Evolutionary conservation across 306 rosid genomes (phyloP).

Genomic region (Lithocarpus polystachyus): DNA sequence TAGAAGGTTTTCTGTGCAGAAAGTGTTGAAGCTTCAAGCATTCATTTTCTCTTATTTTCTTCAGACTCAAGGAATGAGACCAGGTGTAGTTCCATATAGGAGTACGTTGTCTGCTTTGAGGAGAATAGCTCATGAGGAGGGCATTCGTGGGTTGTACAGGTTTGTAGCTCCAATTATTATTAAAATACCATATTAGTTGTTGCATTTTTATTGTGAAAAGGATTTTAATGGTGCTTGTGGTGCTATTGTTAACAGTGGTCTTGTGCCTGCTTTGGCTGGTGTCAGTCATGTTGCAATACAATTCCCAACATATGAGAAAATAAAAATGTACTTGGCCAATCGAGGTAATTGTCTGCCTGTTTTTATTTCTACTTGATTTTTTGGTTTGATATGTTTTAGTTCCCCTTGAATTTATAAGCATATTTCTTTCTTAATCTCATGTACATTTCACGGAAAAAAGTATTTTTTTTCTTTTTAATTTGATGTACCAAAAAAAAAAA

Average conservation of each 20-base stretch:
- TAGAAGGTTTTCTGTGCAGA: not conserved
- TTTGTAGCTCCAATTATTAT: slow-evolving; percentile 26
- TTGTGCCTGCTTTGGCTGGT: slow-evolving; percentile 91
- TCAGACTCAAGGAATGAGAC: slow-evolving; percentile 82
- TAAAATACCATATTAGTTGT: slow-evolving; percentile 1
- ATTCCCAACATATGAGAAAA: slow-evolving; percentile 75
- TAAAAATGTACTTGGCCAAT: slow-evolving; percentile 63
- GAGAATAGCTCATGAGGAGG: slow-evolving; percentile 90
- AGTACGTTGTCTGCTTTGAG: slow-evolving; percentile 72
- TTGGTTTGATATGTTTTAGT: not conserved
- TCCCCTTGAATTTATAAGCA: slow-evolving; percentile 2
- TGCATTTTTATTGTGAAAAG: slow-evolving; percentile 1
- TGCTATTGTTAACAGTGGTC: slow-evolving; percentile 56
- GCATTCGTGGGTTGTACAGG: slow-evolving; percentile 90
- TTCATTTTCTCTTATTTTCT: slow-evolving; percentile 24
- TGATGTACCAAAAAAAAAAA: not conserved
- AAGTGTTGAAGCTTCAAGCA: not conserved
- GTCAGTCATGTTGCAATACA: slow-evolving; percentile 89
- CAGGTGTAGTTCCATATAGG: slow-evolving; percentile 70
- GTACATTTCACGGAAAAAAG: not conserved
- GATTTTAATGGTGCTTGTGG: slow-evolving; percentile 12
- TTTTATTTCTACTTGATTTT: not conserved
- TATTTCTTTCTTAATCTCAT: not conserved
- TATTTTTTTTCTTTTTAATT: not conserved
- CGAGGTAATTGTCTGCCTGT: slow-evolving; percentile 46